phyloP scores from a whole-genome alignment of 2,329 filamentous ascomycete species.

The Sporothrix inflata region DNA sequence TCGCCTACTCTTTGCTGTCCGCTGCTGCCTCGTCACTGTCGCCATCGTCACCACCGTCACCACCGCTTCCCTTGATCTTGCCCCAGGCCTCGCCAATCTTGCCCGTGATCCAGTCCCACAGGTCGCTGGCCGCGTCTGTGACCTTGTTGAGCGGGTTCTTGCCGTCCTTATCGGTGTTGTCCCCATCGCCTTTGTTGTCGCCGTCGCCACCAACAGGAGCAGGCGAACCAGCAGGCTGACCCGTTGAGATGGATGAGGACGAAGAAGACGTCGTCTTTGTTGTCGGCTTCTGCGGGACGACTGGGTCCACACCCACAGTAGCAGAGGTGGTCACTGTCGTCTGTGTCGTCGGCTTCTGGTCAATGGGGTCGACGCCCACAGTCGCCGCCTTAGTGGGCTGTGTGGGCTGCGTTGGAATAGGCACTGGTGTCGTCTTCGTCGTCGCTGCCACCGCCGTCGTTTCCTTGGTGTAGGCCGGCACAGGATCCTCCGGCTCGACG shows the following conservation, averaged over 20 bases:
- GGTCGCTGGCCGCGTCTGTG: constrained; percentile 41
- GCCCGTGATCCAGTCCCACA: constrained; percentile 58
- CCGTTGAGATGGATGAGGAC: not conserved
- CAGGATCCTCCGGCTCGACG: constrained; percentile 58
- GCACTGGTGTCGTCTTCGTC: constrained; percentile 25
- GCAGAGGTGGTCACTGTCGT: constrained; percentile 25
- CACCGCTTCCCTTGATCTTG: constrained; percentile 43
- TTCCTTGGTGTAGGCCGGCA: constrained; percentile 37
- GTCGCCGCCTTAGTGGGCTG: constrained; percentile 26
- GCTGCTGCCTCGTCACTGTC: not conserved
- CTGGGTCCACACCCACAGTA: constrained; percentile 11
- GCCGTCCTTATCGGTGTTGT: constrained; percentile 18
- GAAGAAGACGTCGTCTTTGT: constrained; percentile 17
- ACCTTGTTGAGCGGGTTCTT: constrained; percentile 40
- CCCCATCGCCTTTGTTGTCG: constrained; percentile 30
- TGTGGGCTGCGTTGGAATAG: not conserved
- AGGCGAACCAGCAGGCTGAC: constrained; percentile 31
- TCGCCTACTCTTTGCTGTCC: not conserved
- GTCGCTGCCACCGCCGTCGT: not conserved
- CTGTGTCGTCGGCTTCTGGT: constrained; percentile 19
- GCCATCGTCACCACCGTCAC: not conserved
- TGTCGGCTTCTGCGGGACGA: constrained; percentile 1
- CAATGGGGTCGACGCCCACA: constrained; percentile 17
- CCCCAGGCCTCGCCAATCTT: constrained; percentile 53
- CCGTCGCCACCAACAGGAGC: not conserved